Conservation (phyloP, 768 basidiomycete genomes). For the Galerina sulciceps region DNA sequence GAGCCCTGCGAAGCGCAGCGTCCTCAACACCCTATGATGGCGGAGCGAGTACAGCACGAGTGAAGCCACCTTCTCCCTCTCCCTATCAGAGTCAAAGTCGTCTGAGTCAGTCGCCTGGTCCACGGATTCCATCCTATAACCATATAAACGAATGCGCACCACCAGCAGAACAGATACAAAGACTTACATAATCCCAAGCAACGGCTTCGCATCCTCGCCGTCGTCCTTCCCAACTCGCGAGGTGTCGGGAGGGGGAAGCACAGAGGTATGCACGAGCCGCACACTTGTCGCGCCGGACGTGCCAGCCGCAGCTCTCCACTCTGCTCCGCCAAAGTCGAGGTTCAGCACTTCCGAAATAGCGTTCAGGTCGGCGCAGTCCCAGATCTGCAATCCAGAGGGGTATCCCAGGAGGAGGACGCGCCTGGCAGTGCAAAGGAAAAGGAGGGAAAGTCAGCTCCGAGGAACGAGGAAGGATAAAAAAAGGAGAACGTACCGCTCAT, state of each 20-base stretch:
- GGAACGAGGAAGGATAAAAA: neutral
- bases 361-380: neutral
- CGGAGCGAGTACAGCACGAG: constrained; percentile 36
- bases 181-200: constrained; percentile 40
- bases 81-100: constrained; percentile 3
- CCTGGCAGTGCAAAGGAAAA: constrained; percentile 25
- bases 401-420: constrained; percentile 60
- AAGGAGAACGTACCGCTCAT: constrained; percentile 14
- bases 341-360: constrained; percentile 37
- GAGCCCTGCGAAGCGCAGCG: constrained; percentile 43
- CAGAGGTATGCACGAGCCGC: constrained; percentile 39
- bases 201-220: constrained; percentile 28
- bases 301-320: constrained; percentile 12
- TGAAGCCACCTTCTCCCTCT: constrained; percentile 12
- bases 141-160: constrained; percentile 31
- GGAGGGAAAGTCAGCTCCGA: neutral
- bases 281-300: neutral
- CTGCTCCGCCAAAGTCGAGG: constrained; percentile 29
- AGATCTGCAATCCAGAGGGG: constrained; percentile 5
- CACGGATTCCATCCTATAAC: constrained; percentile 19
- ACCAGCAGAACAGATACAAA: constrained; percentile 35
- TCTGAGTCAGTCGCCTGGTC: constrained; percentile 7
- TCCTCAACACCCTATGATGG: constrained; percentile 54
- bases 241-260: constrained; percentile 36
- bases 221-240: constrained; percentile 25